These are phyloP conservation scores for Halteria grandinella DNA, from an alignment of 73 alveolate species.

Conservation along the genomic window DNA sequence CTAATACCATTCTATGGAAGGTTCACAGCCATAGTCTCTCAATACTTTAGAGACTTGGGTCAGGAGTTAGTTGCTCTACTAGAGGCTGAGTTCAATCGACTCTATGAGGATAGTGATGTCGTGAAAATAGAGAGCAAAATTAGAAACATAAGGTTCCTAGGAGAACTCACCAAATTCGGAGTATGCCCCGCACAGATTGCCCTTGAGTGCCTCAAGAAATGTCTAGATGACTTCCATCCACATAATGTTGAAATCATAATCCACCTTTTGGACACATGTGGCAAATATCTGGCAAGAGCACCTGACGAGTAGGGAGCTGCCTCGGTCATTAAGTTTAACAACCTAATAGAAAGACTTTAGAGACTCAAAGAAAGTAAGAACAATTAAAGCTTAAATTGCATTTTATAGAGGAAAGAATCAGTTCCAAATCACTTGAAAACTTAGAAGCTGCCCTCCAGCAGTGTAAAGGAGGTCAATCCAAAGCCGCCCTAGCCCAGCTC, in stretches of 20 bases:
- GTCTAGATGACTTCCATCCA: constrained; percentile 76
- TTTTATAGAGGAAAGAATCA: constrained; percentile 38
- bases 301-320: constrained; percentile 66
- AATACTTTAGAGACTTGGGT: constrained; percentile 55
- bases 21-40: constrained; percentile 23
- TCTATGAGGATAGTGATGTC: constrained; percentile 48
- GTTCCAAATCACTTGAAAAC: constrained; percentile 5
- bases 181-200: constrained; percentile 65
- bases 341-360: constrained; percentile 67
- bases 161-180: constrained; percentile 67
- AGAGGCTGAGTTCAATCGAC: constrained; percentile 50
- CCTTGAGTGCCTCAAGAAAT: constrained; percentile 72
- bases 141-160: constrained; percentile 58
- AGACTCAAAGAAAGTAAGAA: constrained; percentile 54
- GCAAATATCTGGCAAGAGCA: constrained; percentile 63
- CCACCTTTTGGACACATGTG: constrained; percentile 72
- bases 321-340: constrained; percentile 71
- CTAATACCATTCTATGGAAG: constrained; percentile 42
- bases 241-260: constrained; percentile 73
- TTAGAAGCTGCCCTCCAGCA: constrained; percentile 31
- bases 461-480: constrained; percentile 31
- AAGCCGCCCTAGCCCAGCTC: no score
- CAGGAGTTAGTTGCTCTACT: constrained; percentile 16
- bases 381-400: not conserved
- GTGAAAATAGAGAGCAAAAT: constrained; percentile 55